Percentiles rank a stretch among this genome's conserved stretches.
Conservation (phyloP, 139 green algal genomes). For the Coccomyxa sp. region DNA sequence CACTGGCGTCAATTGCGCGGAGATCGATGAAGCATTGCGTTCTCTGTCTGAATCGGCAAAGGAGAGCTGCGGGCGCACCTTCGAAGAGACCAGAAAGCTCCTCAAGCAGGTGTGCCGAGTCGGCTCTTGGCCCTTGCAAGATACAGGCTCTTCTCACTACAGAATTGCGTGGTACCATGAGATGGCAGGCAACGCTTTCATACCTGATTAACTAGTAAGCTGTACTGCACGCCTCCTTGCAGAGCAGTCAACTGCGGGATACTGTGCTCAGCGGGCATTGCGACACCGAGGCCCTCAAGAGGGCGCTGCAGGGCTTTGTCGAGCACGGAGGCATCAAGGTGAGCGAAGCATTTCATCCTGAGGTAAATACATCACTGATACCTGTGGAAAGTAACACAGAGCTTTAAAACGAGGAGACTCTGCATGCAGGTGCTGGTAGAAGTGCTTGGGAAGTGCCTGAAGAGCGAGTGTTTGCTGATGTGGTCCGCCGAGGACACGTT, state of each 20-base stretch:
- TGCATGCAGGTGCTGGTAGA: not conserved
- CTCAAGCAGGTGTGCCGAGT: not conserved
- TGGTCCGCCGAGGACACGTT: not conserved
- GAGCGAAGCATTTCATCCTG: no score
- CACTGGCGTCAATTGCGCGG: not conserved
- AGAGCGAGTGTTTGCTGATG: not conserved
- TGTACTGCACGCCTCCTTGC: not conserved
- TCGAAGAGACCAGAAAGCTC: not conserved
- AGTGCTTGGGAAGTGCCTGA: not conserved
- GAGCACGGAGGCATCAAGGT: not conserved
- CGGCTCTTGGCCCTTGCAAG: no score
- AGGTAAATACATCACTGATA: no score
- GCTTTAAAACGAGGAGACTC: no score
- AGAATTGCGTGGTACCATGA: not conserved
- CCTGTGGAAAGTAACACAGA: no score
- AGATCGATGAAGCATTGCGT: not conserved
- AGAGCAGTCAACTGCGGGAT: not conserved
- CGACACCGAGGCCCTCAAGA: not conserved
- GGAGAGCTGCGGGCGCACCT: not conserved
- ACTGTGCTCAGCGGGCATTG: not conserved
- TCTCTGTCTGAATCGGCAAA: not conserved
- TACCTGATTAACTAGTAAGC: not conserved
- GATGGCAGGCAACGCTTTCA: not conserved
- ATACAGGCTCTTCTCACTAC: not conserved
- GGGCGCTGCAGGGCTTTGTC: not conserved